Evolutionary conservation across 192 early-diverging fungal species (phyloP).

Genomic region (Neocallimastix lanati): DNA sequence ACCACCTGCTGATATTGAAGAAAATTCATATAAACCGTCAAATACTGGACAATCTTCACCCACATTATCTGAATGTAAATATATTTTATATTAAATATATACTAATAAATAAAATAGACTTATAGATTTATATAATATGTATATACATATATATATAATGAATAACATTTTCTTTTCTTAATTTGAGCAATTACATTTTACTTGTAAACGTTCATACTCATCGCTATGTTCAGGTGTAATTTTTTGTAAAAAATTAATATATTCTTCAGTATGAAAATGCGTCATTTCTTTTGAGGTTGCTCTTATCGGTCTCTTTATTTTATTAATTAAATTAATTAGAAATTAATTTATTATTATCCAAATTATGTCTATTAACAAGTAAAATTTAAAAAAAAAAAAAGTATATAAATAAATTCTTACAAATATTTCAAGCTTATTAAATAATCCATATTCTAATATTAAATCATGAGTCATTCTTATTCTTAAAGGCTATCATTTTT

Average conservation of each 20-base stretch:
- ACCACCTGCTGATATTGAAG: constrained; percentile 76
- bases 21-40: constrained; percentile 93
- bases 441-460: constrained; percentile 77
- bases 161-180: too few relatives aligned
- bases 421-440: constrained; percentile 68
- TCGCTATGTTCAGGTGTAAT: constrained; percentile 63
- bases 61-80: constrained; percentile 27
- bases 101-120: too few relatives aligned
- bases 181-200: neutral
- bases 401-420: neutral
- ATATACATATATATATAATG: too few relatives aligned
- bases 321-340: too few relatives aligned
- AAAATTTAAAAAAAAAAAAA: too few relatives aligned
- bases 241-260: constrained; percentile 85
- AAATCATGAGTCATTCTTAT: constrained; percentile 87
- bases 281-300: constrained; percentile 81
- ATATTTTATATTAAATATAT: too few relatives aligned
- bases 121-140: too few relatives aligned
- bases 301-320: constrained; percentile 27
- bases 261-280: constrained; percentile 88
- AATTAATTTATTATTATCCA: too few relatives aligned
- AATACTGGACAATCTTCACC: constrained; percentile 98
- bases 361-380: too few relatives aligned
- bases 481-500: constrained; percentile 54
- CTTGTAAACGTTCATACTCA: constrained; percentile 7